Evolutionary conservation across 345 rosid species (phyloP).

Genomic region (Euphorbia lathyris): DNA sequence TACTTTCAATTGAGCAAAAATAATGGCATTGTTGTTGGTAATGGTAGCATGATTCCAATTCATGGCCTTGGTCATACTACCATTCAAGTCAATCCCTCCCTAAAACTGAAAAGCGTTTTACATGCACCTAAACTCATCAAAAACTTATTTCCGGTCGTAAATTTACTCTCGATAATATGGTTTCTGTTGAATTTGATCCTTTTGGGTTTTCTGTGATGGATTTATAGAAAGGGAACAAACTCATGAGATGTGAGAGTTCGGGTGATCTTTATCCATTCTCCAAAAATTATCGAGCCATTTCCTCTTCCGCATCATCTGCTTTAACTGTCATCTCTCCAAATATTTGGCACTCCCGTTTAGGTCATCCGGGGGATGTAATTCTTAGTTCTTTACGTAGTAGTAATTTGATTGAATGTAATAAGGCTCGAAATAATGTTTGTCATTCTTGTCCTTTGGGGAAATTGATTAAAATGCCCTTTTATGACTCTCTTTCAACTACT

Average conservation of each 20-base stretch:
- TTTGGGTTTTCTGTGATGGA: too few species aligned
- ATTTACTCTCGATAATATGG: too few species aligned
- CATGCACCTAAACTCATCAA: too few species aligned
- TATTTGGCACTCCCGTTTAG: neutral
- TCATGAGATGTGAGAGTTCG: neutral
- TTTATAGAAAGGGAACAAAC: neutral
- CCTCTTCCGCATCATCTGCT: neutral
- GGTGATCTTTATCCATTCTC: neutral
- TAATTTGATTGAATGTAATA: neutral
- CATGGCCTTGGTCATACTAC: too few species aligned
- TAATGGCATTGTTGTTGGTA: too few species aligned
- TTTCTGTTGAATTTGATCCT: too few species aligned
- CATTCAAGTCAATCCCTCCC: too few species aligned
- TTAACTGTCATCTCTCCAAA: neutral
- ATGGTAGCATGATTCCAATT: too few species aligned
- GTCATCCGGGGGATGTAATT: neutral
- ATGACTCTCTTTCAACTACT: neutral
- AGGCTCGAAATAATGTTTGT: neutral
- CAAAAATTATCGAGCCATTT: neutral
- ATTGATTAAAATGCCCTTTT: neutral
- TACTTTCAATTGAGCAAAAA: too few species aligned
- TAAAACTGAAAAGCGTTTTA: too few species aligned
- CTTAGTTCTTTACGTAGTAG: neutral
- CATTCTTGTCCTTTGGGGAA: neutral
- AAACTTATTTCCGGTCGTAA: too few species aligned